Percentiles rank a stretch among this genome's conserved stretches.
phyloP scores from a whole-genome alignment of 805 yeast genomes.

The Candida michaelii region DNA sequence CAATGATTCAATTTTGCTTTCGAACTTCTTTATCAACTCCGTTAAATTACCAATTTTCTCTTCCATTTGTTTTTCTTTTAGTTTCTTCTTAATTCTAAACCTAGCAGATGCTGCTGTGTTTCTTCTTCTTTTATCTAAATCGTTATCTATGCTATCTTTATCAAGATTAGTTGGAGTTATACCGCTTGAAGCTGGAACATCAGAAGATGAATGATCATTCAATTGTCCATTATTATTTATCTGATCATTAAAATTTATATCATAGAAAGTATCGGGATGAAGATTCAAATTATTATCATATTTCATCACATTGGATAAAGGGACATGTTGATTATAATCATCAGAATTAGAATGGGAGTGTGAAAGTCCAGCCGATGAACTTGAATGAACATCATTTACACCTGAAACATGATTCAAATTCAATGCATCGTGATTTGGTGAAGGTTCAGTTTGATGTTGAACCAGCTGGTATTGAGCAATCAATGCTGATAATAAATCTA shows the following conservation, averaged over 20 bases:
- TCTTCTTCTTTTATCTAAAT: conserved; percentile 52
- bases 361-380: neutral
- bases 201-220: neutral
- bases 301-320: neutral
- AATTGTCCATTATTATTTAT: neutral
- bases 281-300: neutral
- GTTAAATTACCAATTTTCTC: conserved; percentile 41
- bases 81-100: conserved; percentile 61
- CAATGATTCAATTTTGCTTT: conserved; percentile 48
- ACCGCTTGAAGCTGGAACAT: neutral
- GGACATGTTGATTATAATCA: neutral
- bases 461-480: conserved; percentile 63
- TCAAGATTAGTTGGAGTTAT: neutral
- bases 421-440: neutral
- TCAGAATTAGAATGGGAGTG: neutral
- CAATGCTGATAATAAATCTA: conserved; percentile 69
- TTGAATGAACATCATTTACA: neutral
- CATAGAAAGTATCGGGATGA: conserved; percentile 1
- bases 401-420: neutral
- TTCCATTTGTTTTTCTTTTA: conserved; percentile 61
- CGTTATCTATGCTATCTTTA: conserved; percentile 17
- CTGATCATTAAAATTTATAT: conserved; percentile 1
- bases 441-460: conserved; percentile 6
- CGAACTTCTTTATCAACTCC: conserved; percentile 46
- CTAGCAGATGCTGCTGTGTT: conserved; percentile 68